phyloP scores from a whole-genome alignment of 2,329 filamentous ascomycete genomes.

The Pseudocercospora ulei region DNA sequence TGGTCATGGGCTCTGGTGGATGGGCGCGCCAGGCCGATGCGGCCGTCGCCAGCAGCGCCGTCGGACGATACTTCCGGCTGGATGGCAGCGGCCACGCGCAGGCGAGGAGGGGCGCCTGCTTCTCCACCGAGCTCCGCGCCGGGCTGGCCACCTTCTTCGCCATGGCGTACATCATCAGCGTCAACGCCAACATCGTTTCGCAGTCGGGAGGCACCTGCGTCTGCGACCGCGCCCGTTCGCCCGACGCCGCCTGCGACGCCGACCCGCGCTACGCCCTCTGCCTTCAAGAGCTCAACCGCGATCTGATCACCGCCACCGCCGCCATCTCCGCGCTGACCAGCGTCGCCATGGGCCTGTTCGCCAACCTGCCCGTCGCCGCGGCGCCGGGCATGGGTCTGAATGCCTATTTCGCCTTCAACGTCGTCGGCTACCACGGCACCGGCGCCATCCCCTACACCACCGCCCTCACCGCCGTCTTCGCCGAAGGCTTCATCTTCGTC shows the following conservation, averaged over 20 bases:
- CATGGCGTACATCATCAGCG: conserved; percentile 71
- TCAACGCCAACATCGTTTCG: conserved; percentile 56
- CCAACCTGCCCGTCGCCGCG: conserved; percentile 67
- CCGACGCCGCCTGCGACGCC: conserved; percentile 44
- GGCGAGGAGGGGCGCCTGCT: conserved; percentile 64
- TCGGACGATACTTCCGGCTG: conserved; percentile 67
- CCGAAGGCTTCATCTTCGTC: conserved; percentile 79
- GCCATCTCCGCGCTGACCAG: conserved; percentile 68
- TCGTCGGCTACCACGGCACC: conserved; percentile 66
- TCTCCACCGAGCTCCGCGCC: conserved; percentile 75
- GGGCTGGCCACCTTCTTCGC: conserved; percentile 60
- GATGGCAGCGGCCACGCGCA: conserved; percentile 70
- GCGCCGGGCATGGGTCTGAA: conserved; percentile 75
- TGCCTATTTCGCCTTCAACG: conserved; percentile 75
- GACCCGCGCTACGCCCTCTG: conserved; percentile 57
- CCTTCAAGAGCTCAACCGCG: conserved; percentile 55
- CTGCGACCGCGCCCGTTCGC: conserved; percentile 45
- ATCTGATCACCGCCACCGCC: conserved; percentile 74
- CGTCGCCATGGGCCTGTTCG: conserved; percentile 75
- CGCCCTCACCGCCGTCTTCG: conserved; percentile 76
- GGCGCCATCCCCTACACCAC: conserved; percentile 64
- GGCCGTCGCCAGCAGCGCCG: conserved; percentile 53
- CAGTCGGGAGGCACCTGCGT: conserved; percentile 67
- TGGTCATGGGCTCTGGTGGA: conserved; percentile 17
- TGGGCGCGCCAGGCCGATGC: conserved; percentile 27